Base-by-base conservation (phyloP, 2,329 filamentous ascomycete genomes). In the Pezicula rhizophila region DNA sequence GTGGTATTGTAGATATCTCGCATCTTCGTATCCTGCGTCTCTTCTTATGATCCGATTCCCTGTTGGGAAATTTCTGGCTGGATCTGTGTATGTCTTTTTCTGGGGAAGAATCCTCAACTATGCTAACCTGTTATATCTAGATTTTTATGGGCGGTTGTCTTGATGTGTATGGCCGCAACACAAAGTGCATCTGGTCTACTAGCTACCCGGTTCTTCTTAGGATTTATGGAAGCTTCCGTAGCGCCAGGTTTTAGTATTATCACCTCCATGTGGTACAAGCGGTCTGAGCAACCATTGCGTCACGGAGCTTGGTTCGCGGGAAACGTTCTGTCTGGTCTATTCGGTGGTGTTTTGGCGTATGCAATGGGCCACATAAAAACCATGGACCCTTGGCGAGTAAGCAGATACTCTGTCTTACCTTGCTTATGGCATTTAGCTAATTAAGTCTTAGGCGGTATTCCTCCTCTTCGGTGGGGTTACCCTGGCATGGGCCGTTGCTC, bases 231-330 rank as follows among this genome's bases (percentile, higher is more conserved):
- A 54, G 54, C 56, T 38, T 52, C 56, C 10, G 52, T 66, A 12
- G 55, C 56, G 46, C 67, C 67, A 0, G 64, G 61, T 7, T 67
- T 63, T 42, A 57, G 60, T 17, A 43, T 67, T 11, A 57, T 68
- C 3, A 66, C 60, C 11, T 57, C 59, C 1, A 66, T 68, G 61
- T 64, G 61, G 43, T 68, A 66, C 48, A 61, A 57, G 14, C 54
- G 60, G 15, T 51, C 59, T 5, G 63, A 67, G 42, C 64, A 66
- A 38, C 61, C 60, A 3, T 52, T 66, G n/a, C 59, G 64, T 2
- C 57, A 55, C 31, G 48, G 41, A 10, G 38, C 39, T 14, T 54
- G 47, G 46, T 53, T 42, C 31, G 38, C 23, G 8, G 39, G 34
- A 17, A 63, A 61, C 18, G 65, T 65, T 1, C 58, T 63, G 4